Percentiles rank a stretch among this genome's conserved stretches.
Evolutionary conservation across 1,139 yeast species (phyloP).

Genomic region (Suhomyces terraborum): DNA sequence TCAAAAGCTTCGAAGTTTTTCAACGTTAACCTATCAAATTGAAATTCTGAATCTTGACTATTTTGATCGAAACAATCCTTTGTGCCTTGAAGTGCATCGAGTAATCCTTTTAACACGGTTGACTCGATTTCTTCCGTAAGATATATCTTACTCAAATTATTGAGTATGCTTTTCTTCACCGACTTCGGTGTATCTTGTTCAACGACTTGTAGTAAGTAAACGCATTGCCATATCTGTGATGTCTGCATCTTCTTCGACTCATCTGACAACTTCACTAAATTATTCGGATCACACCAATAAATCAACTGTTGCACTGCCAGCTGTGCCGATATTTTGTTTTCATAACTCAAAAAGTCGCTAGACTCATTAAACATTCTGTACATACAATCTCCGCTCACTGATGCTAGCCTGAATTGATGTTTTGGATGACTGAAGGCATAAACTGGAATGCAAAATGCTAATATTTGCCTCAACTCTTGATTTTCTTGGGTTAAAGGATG

Average conservation of each 20-base stretch:
- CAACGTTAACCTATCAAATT: constrained; percentile 45
- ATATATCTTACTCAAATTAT: constrained; percentile 52
- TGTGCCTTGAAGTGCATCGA: constrained; percentile 39
- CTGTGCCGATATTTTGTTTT: constrained; percentile 49
- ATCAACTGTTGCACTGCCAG: constrained; percentile 73
- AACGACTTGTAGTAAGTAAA: constrained; percentile 54
- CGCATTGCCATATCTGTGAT: constrained; percentile 60
- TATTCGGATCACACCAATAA: constrained; percentile 84
- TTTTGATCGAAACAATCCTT: constrained; percentile 27
- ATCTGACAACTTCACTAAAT: constrained; percentile 55
- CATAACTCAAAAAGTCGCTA: constrained; percentile 31
- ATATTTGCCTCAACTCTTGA: constrained; percentile 72
- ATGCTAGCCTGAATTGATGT: constrained; percentile 71
- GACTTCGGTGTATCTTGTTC: constrained; percentile 55
- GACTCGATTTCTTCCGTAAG: constrained; percentile 34
- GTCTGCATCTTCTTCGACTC: constrained; percentile 44
- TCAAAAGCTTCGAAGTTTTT: constrained; percentile 52
- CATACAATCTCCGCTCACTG: constrained; percentile 68
- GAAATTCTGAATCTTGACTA: constrained; percentile 31
- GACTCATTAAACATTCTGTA: constrained; percentile 53
- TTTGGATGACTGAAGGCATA: constrained; percentile 76
- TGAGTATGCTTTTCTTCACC: constrained; percentile 58
- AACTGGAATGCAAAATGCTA: constrained; percentile 88
- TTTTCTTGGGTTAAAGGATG: constrained; percentile 65
- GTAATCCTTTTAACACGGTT: constrained; percentile 34